Base-by-base conservation (phyloP, 768 basidiomycete genomes). In the Sporobolomyces phaffii region DNA sequence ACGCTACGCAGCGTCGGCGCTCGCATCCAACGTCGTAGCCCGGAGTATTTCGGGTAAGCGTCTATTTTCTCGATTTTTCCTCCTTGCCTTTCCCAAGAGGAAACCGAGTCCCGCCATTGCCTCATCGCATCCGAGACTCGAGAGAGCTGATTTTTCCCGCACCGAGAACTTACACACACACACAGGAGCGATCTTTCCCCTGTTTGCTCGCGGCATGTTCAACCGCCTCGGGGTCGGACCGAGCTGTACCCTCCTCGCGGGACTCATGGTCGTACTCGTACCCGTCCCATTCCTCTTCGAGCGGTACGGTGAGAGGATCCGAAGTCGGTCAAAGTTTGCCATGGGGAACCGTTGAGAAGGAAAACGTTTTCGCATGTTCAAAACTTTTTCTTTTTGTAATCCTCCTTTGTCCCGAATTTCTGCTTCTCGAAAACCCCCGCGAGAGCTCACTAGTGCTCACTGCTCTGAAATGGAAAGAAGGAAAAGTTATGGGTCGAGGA, bases 211-310 rank as follows among this genome's bases (percentile, higher is more conserved):
- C 15, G 17, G 31, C 6, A 45, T 70, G 47, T 65, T 65, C 50
- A 14, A 36, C 28, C n/a, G 45, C 24, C 41, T 70, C 31, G 69
- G 69, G 0, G 41, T 58, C 2, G 40, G 62, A 5, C 54, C 56
- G 28, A 64, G 34, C 0, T 70, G 64, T 36, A 62, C 69, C 1
- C 26, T 70, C 14, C 56, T 70, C 13, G 69, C 69, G 2, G 49
- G 28, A 0, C 1, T 58, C 22, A 70, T 70, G 69, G 53, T 51
- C 3, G 26, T 58, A 1, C 38, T 70, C 11, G 48, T 47, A 2
- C 69, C 69, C 2, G 56, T 70, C 0, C 69, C 69, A 2, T 66
- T 65, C 40, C 3, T 65, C 7, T 70, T 70, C 26, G 44, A 53
- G 14, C 54, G 60, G 29, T 58, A 58, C 41, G 56, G 56, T 2